Evolutionary conservation across 108 stramenopile species (phyloP).

Genomic region (Cafeteria roenbergensis): DNA sequence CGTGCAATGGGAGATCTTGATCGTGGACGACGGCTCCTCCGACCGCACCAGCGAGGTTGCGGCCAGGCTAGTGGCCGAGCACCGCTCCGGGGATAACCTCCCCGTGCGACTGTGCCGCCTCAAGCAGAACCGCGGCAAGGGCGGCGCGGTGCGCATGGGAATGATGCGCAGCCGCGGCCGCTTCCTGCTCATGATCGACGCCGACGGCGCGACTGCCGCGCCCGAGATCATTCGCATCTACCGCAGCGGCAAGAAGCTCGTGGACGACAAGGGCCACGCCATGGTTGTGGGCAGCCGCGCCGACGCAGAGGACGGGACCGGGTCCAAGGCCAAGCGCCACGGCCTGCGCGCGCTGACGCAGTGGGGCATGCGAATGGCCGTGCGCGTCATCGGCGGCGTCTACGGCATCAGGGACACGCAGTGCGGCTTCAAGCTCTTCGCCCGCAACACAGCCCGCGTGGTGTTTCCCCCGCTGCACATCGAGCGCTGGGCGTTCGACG

Average conservation of each 20-base stretch:
- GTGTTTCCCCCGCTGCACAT: conserved; percentile 30
- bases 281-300: background rate
- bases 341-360: conserved; percentile 33
- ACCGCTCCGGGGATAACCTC: conserved; percentile 22
- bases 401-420: conserved; percentile 42
- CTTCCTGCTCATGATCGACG: conserved; percentile 41
- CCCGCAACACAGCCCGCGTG: conserved; percentile 10
- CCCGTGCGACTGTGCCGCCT: conserved; percentile 21
- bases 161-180: conserved; percentile 27
- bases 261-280: background rate
- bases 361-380: conserved; percentile 33
- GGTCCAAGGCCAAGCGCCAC: background rate
- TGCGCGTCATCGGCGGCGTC: conserved; percentile 27
- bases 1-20: conserved; percentile 30
- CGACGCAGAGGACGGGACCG: background rate
- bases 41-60: conserved; percentile 24
- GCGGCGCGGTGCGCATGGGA: conserved; percentile 38
- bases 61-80: background rate
- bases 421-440: conserved; percentile 51
- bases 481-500: conserved; percentile 49
- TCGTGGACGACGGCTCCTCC: conserved; percentile 37
- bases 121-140: conserved; percentile 33
- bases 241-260: background rate
- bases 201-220: conserved; percentile 43
- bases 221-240: background rate